phyloP scores from a whole-genome alignment of 805 yeast genomes.

The Cyberlindnera euphorbiae region DNA sequence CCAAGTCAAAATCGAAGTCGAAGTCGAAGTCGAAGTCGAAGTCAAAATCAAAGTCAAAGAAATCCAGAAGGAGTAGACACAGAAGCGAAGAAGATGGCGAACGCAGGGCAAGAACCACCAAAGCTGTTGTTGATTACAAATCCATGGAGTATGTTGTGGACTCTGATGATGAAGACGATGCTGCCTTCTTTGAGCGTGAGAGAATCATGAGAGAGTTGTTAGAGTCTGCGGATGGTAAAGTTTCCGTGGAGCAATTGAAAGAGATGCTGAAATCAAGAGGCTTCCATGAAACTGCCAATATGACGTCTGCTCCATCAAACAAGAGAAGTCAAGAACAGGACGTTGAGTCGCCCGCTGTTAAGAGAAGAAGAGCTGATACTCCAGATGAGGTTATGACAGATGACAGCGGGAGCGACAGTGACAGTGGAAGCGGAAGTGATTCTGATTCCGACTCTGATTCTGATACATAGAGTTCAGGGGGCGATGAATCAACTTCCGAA shows the following conservation, averaged over 20 bases:
- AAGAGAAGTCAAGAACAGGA: slow-evolving; percentile 2
- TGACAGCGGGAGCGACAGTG: slow-evolving; percentile 1
- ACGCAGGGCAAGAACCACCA: slow-evolving; percentile 1
- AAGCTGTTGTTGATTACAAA: slow-evolving; percentile 20
- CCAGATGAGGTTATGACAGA: too few relatives aligned
- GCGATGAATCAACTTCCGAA: too few relatives aligned
- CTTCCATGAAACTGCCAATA: not conserved
- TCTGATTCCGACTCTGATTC: slow-evolving; percentile 6
- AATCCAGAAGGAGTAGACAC: slow-evolving; percentile 8
- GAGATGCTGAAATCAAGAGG: slow-evolving; percentile 1
- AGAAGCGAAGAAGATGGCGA: slow-evolving; percentile 20
- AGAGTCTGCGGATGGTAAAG: slow-evolving; percentile 13
- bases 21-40: slow-evolving; percentile 3
- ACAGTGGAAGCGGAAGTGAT: slow-evolving; percentile 4
- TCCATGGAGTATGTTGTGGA: slow-evolving; percentile 54
- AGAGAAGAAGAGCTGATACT: slow-evolving; percentile 12
- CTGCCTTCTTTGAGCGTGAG: slow-evolving; percentile 53
- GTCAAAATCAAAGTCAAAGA: not conserved
- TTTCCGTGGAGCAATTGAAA: slow-evolving; percentile 11
- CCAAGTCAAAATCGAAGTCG: not conserved
- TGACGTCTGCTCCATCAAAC: not conserved
- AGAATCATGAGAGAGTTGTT: slow-evolving; percentile 37
- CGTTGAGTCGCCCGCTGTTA: slow-evolving; percentile 8
- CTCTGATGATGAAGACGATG: slow-evolving; percentile 54
- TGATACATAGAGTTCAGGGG: too few relatives aligned